phyloP scores from a whole-genome alignment of 2,329 filamentous ascomycete genomes.

The Podosphaera aphanis region DNA sequence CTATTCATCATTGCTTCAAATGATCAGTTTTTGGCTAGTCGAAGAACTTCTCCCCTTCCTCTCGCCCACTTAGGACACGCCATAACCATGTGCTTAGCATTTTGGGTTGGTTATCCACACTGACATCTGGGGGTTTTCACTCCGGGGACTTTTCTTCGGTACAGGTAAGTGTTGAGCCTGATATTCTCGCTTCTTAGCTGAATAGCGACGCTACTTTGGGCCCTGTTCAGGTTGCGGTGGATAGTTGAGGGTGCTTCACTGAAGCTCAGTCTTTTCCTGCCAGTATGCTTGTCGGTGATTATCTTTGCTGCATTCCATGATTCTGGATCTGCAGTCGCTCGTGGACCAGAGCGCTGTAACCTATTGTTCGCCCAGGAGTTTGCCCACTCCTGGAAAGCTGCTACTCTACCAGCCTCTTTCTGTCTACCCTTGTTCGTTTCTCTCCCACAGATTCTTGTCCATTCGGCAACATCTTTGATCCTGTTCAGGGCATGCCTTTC shows the following conservation, averaged over 20 bases:
- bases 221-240: no score
- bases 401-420: not conserved
- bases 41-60: no score
- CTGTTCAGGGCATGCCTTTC: not conserved
- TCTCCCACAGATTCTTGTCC: not conserved
- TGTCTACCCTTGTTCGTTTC: not conserved
- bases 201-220: no score
- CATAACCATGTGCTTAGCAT: not conserved
- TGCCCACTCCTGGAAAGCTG: no score
- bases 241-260: no score
- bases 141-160: no score
- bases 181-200: no score
- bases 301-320: not conserved
- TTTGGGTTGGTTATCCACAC: not conserved
- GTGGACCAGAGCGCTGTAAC: not conserved
- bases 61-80: not conserved
- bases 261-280: not conserved
- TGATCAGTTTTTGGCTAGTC: no score
- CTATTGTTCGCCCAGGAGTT: not conserved
- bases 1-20: no score
- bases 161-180: no score
- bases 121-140: not conserved
- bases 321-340: not conserved
- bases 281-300: not conserved
- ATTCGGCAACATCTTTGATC: not conserved